Percentiles rank a stretch among this genome's conserved stretches.
Conservation (phyloP, 768 basidiomycete species). For the Mycena olivaceomarginata region DNA sequence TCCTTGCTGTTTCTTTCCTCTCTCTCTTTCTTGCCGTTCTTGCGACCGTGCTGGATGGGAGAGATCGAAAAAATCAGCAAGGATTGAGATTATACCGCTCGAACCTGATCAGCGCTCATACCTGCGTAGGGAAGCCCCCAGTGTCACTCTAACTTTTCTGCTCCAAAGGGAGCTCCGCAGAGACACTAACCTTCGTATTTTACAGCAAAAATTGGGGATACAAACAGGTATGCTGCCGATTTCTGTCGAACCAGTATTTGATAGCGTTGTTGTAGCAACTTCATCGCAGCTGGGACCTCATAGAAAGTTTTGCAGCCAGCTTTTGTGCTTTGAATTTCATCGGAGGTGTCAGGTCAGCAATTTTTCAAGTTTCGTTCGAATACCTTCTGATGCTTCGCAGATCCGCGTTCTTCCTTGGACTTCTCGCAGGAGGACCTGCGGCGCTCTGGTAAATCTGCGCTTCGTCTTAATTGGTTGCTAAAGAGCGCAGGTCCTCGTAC, state of each 20-base stretch:
- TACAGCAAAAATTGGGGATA: constrained; percentile 86
- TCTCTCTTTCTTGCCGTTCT: constrained; percentile 39
- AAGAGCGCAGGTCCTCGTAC: constrained; percentile 83
- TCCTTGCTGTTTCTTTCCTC: constrained; percentile 66
- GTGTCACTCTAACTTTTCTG: constrained; percentile 72
- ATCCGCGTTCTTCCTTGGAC: constrained; percentile 86
- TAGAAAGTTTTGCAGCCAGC: constrained; percentile 92
- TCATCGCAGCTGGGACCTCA: constrained; percentile 88
- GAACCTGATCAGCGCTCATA: constrained; percentile 98
- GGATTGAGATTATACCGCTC: constrained; percentile 98
- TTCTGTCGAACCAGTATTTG: constrained; percentile 6
- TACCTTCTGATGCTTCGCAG: constrained; percentile 57
- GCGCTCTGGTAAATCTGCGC: constrained; percentile 80
- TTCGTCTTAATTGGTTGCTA: constrained; percentile 28
- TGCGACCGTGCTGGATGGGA: constrained; percentile 30
- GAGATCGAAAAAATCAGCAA: constrained; percentile 58
- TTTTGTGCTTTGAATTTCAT: constrained; percentile 95
- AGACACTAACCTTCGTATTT: constrained; percentile 68
- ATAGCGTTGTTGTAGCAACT: constrained; percentile 74
- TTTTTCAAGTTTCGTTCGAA: constrained; percentile 6
- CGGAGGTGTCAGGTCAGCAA: constrained; percentile 84
- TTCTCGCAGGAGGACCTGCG: constrained; percentile 90
- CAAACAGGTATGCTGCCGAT: constrained; percentile 74
- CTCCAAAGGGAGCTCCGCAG: constrained; percentile 47
- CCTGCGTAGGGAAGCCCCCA: constrained; percentile 98